Percentiles rank a stretch among this genome's conserved stretches.
These are phyloP conservation scores for Pseudocercospora vitis DNA, from an alignment of 2,329 filamentous ascomycete species.

Conservation along the genomic window DNA sequence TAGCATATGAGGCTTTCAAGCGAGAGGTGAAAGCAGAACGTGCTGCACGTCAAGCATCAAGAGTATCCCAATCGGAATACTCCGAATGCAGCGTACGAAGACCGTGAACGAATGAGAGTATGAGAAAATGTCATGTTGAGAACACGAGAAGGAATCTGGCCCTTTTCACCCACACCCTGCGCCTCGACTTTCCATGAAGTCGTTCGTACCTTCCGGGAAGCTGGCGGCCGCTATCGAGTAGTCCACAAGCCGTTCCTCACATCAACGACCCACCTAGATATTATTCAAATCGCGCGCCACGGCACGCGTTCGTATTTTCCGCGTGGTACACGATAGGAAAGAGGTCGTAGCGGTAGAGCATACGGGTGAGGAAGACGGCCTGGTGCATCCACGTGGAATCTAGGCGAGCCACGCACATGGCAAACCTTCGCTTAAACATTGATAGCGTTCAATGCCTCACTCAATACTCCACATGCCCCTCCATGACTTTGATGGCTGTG, in stretches of 20 bases:
- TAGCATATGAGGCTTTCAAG: too few species aligned
- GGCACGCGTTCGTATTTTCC: neutral
- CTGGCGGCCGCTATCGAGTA: conserved; percentile 2
- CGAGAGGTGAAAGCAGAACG: too few species aligned
- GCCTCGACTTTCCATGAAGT: neutral
- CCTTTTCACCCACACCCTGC: too few species aligned
- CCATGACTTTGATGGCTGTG: conserved; percentile 46
- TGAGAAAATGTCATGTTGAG: too few species aligned
- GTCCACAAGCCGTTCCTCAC: neutral
- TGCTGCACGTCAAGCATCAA: too few species aligned
- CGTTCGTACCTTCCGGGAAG: neutral
- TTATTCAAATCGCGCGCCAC: conserved; percentile 1
- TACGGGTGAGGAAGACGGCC: neutral
- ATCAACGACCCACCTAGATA: neutral
- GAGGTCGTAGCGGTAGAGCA: neutral
- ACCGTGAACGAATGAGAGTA: too few species aligned
- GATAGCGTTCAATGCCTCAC: neutral
- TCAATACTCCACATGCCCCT: conserved; percentile 32
- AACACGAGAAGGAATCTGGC: too few species aligned
- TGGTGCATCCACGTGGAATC: neutral
- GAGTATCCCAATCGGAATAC: too few species aligned
- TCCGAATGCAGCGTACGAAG: too few species aligned
- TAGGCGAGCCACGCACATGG: neutral
- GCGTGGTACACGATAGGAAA: neutral
- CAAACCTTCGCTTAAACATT: neutral